Evolutionary conservation across 345 rosid genomes (phyloP), one percentile per base, ranked within the genome.

Genomic region (Lepidium sativum): DNA sequence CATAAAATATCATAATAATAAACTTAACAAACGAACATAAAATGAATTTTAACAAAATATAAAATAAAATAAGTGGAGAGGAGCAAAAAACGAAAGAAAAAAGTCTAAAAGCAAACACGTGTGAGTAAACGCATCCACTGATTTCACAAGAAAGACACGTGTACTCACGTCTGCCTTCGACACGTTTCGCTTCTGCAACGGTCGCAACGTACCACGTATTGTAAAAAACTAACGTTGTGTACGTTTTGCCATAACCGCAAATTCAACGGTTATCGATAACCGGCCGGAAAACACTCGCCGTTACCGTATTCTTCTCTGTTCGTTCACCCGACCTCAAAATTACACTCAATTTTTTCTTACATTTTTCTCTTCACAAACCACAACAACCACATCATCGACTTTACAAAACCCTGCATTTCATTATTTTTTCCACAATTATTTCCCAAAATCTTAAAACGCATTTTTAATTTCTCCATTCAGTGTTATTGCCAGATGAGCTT

Each of bases 201-300:
- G 75, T 71, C 64, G 37, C 37, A 71, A 55, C 70, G 45, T 71
- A 55, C 75, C 70, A 71, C 75, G 75, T 71, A 71, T 71, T 25
- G 6, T 3, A 35, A 17, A 70, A 38, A 63, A 54, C 69, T 31
- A 9, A 63, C 65, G 75, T 47, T 13, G 65, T 9, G 65, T 71
- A 63, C 69, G 50, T 47, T 61, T 35, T 21, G 3, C n/a, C n/a
- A 39, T 70, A 54, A 54, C 69, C 40, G 32, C 58, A 54, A 70
- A 63, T 57, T n/a, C 37, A 62, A 70, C 69, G 69, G 69, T 11
- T 33, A 21, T 21, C 1, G 8, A 15, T 3, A 13, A 51, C 45
- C 39, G 15, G 37, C 47, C 48, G 53, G 35, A 0, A 6, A 47
- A 13, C 49, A 8, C 3, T 21, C 3, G 25, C 25, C 25, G 25